Conservation (phyloP, 2,329 filamentous ascomycete species). For the Aspergillus sp. region DNA sequence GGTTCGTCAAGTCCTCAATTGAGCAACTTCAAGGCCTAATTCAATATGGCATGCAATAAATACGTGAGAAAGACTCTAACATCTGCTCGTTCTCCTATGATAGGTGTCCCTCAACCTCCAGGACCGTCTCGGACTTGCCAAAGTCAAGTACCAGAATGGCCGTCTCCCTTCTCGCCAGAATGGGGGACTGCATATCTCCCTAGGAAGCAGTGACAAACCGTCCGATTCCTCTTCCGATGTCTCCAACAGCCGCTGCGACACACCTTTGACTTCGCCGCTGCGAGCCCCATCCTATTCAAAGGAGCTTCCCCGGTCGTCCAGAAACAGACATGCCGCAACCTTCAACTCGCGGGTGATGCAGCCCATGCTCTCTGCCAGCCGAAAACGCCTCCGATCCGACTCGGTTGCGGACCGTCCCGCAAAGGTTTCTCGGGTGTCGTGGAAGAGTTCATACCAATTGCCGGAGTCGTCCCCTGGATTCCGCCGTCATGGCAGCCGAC, state of each 20-base stretch:
- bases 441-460: conserved; percentile 75
- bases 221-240: conserved; percentile 85
- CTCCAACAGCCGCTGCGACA: conserved; percentile 59
- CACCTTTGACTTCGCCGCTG: conserved; percentile 73
- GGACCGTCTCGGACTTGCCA: conserved; percentile 89
- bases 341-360: conserved; percentile 45
- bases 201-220: conserved; percentile 65
- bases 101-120: conserved; percentile 93
- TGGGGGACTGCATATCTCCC: conserved; percentile 67
- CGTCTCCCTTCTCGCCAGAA: conserved; percentile 86
- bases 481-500: conserved; percentile 70
- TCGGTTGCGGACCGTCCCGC: conserved; percentile 54
- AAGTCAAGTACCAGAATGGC: conserved; percentile 95
- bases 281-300: conserved; percentile 84
- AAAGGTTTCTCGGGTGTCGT: conserved; percentile 63
- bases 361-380: conserved; percentile 50
- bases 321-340: conserved; percentile 45
- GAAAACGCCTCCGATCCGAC: conserved; percentile 72
- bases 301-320: conserved; percentile 62
- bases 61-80: conserved; percentile 18
- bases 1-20: conserved; percentile 26
- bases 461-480: conserved; percentile 86
- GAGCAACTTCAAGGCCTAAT: background rate
- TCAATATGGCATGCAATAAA: background rate
- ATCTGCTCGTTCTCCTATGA: conserved; percentile 13